Percentiles rank a stretch among this genome's conserved stretches.
Conservation (phyloP, 2,329 filamentous ascomycete genomes). For the Domatiomyces globalis region DNA sequence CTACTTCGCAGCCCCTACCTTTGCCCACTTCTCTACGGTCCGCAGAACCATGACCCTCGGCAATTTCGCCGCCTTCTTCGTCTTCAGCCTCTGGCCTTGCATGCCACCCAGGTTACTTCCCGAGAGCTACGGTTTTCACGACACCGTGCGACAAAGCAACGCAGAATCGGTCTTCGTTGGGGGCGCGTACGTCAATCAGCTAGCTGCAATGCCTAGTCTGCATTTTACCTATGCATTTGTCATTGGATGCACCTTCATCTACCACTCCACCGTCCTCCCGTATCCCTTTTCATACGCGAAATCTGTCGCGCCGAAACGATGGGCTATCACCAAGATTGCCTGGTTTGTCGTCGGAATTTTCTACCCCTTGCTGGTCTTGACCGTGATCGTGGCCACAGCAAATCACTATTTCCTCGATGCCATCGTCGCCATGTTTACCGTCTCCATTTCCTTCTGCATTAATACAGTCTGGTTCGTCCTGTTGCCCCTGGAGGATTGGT, state of each 20-base stretch:
- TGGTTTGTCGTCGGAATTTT: conserved; percentile 35
- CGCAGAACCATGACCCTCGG: conserved; percentile 48
- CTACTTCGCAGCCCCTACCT: conserved; percentile 28
- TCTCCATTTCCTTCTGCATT: conserved; percentile 33
- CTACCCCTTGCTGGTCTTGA: conserved; percentile 37
- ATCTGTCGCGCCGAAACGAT: conserved; percentile 25
- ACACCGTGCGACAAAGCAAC: conserved; percentile 44
- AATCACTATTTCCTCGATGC: conserved; percentile 47
- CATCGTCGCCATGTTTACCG: conserved; percentile 35
- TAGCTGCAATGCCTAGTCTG: conserved; percentile 45
- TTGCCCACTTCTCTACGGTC: conserved; percentile 40
- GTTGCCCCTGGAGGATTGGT: conserved; percentile 37
- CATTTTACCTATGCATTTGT: conserved; percentile 43
- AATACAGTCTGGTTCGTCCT: conserved; percentile 39
- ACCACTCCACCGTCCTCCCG: conserved; percentile 37
- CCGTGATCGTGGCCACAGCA: conserved; percentile 43
- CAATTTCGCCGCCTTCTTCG: conserved; percentile 46
- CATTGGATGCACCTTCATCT: conserved; percentile 40
- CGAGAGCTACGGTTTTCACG: conserved; percentile 46
- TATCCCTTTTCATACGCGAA: conserved; percentile 21
- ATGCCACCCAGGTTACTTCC: conserved; percentile 50
- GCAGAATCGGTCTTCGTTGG: conserved; percentile 42
- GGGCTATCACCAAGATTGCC: conserved; percentile 12
- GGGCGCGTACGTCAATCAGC: conserved; percentile 43
- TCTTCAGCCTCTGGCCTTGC: conserved; percentile 50